These are phyloP conservation scores for Cyclocybe cylindracea DNA, from an alignment of 768 basidiomycete species.

Conservation along the genomic window DNA sequence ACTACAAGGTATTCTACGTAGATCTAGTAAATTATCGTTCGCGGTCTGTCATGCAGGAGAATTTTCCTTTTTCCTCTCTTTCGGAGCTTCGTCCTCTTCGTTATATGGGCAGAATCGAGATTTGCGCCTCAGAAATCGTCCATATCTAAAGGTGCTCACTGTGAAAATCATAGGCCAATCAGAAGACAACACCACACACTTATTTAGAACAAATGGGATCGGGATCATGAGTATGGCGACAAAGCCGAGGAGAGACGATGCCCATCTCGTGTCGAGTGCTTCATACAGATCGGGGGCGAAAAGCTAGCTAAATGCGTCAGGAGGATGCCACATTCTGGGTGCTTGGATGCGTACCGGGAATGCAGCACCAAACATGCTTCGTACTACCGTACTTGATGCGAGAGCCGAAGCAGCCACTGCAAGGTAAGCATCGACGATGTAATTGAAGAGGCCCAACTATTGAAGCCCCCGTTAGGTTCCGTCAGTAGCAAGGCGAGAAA, in stretches of 20 bases:
- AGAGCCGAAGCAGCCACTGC: conserved; percentile 57
- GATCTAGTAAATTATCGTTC: background rate
- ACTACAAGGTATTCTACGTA: no score
- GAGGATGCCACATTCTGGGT: background rate
- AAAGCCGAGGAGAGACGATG: conserved; percentile 57
- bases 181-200: conserved; percentile 19
- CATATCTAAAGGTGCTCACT: conserved; percentile 32
- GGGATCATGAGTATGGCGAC: conserved; percentile 53
- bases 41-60: background rate
- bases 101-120: conserved; percentile 26
- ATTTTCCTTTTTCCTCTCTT: background rate
- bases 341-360: conserved; percentile 40
- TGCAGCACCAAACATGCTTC: conserved; percentile 53
- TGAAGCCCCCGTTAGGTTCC: background rate
- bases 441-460: conserved; percentile 57
- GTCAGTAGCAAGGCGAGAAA: background rate
- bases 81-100: conserved; percentile 8
- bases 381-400: conserved; percentile 51
- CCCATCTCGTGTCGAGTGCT: conserved; percentile 53
- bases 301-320: conserved; percentile 32
- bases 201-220: conserved; percentile 48
- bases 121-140: conserved; percentile 39
- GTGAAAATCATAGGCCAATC: background rate
- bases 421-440: conserved; percentile 63
- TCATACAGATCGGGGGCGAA: conserved; percentile 60